phyloP scores from a whole-genome alignment of 2,329 filamentous ascomycete genomes.

The Trichoderma sp. region DNA sequence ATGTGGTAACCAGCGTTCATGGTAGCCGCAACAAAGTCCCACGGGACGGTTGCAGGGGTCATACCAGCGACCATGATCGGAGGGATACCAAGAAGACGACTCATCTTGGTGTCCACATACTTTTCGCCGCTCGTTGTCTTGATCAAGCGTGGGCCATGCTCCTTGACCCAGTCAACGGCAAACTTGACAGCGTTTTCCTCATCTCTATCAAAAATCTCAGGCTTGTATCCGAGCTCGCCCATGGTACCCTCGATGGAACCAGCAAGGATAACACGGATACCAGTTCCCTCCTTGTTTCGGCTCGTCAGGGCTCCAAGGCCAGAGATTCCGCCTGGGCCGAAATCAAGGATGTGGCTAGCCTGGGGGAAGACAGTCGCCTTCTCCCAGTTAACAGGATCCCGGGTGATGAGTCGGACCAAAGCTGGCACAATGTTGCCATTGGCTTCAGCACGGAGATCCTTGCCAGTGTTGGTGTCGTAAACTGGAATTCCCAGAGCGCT shows the following conservation, averaged over 20 bases:
- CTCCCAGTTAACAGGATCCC: constrained; percentile 95
- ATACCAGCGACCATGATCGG: constrained; percentile 92
- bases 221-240: constrained; percentile 93
- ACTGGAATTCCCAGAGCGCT: constrained; percentile 80
- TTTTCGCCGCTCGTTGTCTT: constrained; percentile 88
- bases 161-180: constrained; percentile 96
- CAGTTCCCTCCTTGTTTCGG: constrained; percentile 98
- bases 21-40: constrained; percentile 88
- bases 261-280: constrained; percentile 92
- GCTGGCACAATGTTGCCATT: constrained; percentile 81
- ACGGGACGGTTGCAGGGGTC: constrained; percentile 87
- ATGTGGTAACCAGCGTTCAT: constrained; percentile 97
- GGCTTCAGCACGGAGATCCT: constrained; percentile 74
- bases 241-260: constrained; percentile 92
- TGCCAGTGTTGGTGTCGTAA: constrained; percentile 86
- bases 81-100: constrained; percentile 78
- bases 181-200: constrained; percentile 94
- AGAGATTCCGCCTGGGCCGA: constrained; percentile 94
- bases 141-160: constrained; percentile 89
- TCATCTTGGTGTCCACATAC: constrained; percentile 97
- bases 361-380: constrained; percentile 86
- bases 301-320: constrained; percentile 95
- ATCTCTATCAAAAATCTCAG: constrained; percentile 95
- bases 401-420: constrained; percentile 89
- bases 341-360: constrained; percentile 94